These are phyloP conservation scores for Dimocarpus longan DNA, from an alignment of 345 rosid genomes.

Conservation along the genomic window DNA sequence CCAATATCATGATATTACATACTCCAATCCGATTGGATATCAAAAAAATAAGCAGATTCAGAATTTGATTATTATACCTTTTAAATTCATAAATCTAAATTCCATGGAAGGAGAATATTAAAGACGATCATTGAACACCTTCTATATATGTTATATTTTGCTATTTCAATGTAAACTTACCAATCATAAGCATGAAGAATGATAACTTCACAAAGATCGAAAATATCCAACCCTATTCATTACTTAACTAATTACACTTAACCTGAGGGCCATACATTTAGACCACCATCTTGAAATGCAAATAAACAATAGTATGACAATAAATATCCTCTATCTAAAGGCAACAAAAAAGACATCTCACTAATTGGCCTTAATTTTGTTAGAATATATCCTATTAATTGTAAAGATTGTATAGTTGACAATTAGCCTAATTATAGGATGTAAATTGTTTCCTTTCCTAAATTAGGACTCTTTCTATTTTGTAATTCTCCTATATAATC, in stretches of 20 bases:
- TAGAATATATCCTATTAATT: no score
- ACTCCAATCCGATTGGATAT: no score
- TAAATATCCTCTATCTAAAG: neutral
- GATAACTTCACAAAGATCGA: neutral
- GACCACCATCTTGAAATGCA: neutral
- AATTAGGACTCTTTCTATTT: no score
- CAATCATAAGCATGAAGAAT: neutral
- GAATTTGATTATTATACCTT: neutral
- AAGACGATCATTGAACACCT: neutral
- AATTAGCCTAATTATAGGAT: no score
- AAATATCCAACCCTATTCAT: neutral
- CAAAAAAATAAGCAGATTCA: no score
- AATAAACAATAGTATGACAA: neutral
- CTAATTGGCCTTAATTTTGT: neutral
- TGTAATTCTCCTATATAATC: no score
- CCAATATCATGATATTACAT: no score
- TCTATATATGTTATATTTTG: no score
- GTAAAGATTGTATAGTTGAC: no score
- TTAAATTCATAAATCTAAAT: neutral
- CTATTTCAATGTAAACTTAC: neutral
- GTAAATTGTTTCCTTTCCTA: no score
- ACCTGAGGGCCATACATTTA: neutral
- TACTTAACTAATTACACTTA: neutral
- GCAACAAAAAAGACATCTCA: neutral
- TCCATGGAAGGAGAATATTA: neutral